Evolutionary conservation across 2,329 filamentous ascomycete genomes (phyloP).

Genomic region (Colletotrichum brevisporum): DNA sequence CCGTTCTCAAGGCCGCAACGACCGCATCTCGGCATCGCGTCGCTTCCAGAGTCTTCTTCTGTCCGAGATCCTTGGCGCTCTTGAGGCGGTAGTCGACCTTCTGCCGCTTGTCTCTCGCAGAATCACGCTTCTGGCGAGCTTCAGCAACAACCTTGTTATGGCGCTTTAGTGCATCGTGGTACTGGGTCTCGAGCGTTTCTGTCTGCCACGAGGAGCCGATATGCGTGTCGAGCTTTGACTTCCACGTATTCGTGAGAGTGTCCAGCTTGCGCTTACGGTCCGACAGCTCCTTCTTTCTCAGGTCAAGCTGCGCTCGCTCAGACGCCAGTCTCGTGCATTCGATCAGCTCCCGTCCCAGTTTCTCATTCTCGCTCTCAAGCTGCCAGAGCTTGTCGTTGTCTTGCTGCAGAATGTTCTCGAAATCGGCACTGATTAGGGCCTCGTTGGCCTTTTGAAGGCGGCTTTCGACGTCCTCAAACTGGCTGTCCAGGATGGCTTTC

Average conservation of each 20-base stretch:
- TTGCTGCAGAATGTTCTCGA: constrained; percentile 78
- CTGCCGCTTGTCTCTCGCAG: constrained; percentile 78
- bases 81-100: constrained; percentile 82
- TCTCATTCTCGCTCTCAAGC: constrained; percentile 80
- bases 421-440: constrained; percentile 74
- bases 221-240: constrained; percentile 75
- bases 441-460: constrained; percentile 73
- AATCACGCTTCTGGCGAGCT: constrained; percentile 79
- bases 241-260: constrained; percentile 83
- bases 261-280: constrained; percentile 82
- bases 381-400: constrained; percentile 76
- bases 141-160: constrained; percentile 72
- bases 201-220: constrained; percentile 78
- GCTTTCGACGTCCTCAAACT: constrained; percentile 77
- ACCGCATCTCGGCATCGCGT: constrained; percentile 72
- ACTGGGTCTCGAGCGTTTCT: constrained; percentile 78
- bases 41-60: constrained; percentile 74
- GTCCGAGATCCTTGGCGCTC: constrained; percentile 73
- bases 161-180: constrained; percentile 72
- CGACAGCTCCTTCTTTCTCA: constrained; percentile 83
- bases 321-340: constrained; percentile 86
- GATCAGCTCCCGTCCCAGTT: constrained; percentile 83
- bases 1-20: constrained; percentile 60
- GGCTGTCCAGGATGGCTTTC: constrained; percentile 82
- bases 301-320: constrained; percentile 87